Base-by-base conservation (phyloP, 345 rosid genomes). In the Hibiscus mutabilis region DNA sequence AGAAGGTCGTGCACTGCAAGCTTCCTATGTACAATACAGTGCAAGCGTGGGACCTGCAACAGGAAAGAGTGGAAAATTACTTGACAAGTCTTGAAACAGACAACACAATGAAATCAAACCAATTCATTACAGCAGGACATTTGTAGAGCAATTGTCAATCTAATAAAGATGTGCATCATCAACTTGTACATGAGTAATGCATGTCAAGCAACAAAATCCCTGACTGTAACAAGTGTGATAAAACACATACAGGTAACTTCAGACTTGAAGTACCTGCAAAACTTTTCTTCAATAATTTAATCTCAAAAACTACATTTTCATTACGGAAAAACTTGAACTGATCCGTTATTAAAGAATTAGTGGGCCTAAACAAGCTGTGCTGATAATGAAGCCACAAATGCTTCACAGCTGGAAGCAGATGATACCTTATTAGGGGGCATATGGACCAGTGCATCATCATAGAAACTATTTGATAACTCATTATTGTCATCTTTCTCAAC, bases 11-110 rank as follows among this genome's bases (percentile, higher is more conserved):
- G 76, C 70, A 76, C 71, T 65, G 79, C 86, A 69, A 95, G 97
- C 87, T 90, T 95, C 84, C 88, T 84, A 72, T 87, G 89, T 72
- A 92, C 25, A 46, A 92, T 65, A 76, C 99, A 95, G 73, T 95
- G 99, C 70, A 95, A 88, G 56, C 91, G 87, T 70, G 97, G 99
- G 29, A 95, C 93, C 88, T 89, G 75, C 37, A 80, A 46, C 37
- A 47, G 9, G 75, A 69, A 71, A 59, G n/a, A 80, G 21, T 44
- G 14, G 46, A 42, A 42, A 42, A 9, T 42, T 40, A 40, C 44
- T 40, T 40, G 2, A 42, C 10, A 42, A 10, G 2, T 42, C 46
- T 42, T 42, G 14, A 42, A 42, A 1, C 46, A 42, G 46, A 9
- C 46, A 42, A 42, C 46, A 42, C 46, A 42, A 42, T 9, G 14